Evolutionary conservation across 169 alveolate species (phyloP).

Genomic region (Cryptosporidium andersoni): DNA sequence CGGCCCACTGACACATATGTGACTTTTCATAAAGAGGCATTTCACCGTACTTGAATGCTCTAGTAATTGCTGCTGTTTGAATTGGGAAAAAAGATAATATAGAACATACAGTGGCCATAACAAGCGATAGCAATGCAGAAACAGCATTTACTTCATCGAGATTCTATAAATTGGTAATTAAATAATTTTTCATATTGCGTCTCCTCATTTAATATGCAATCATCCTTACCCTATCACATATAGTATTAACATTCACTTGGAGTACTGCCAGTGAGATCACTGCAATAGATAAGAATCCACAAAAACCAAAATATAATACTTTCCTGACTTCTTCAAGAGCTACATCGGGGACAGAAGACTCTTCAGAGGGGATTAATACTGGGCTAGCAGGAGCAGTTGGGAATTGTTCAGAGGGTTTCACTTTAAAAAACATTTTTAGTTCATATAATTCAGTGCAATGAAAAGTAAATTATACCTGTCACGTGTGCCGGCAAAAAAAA

Average conservation of each 20-base stretch:
- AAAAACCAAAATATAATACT: slow-evolving; percentile 47
- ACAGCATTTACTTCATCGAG: slow-evolving; percentile 62
- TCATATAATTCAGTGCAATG: background rate
- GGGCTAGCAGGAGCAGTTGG: slow-evolving; percentile 72
- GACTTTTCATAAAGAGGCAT: slow-evolving; percentile 18
- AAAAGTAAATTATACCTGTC: too few species aligned
- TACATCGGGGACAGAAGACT: background rate
- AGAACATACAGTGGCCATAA: slow-evolving; percentile 46
- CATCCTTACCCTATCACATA: slow-evolving; percentile 48
- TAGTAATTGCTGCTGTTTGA: slow-evolving; percentile 23
- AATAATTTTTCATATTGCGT: background rate
- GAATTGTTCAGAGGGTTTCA: slow-evolving; percentile 15
- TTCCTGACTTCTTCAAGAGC: slow-evolving; percentile 17
- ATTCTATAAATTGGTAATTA: background rate
- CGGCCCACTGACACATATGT: slow-evolving; percentile 23
- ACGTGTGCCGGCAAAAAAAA: background rate
- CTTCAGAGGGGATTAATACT: slow-evolving; percentile 6
- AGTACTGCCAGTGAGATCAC: slow-evolving; percentile 41
- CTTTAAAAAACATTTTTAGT: slow-evolving; percentile 53
- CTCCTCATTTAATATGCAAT: background rate
- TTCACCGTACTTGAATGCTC: slow-evolving; percentile 55
- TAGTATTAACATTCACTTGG: slow-evolving; percentile 42
- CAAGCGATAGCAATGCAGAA: slow-evolving; percentile 57
- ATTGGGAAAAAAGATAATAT: slow-evolving; percentile 17
- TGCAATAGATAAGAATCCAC: slow-evolving; percentile 32